These are phyloP conservation scores for Fusarium falciforme DNA, from an alignment of 2,329 filamentous ascomycete genomes.

Conservation along the genomic window DNA sequence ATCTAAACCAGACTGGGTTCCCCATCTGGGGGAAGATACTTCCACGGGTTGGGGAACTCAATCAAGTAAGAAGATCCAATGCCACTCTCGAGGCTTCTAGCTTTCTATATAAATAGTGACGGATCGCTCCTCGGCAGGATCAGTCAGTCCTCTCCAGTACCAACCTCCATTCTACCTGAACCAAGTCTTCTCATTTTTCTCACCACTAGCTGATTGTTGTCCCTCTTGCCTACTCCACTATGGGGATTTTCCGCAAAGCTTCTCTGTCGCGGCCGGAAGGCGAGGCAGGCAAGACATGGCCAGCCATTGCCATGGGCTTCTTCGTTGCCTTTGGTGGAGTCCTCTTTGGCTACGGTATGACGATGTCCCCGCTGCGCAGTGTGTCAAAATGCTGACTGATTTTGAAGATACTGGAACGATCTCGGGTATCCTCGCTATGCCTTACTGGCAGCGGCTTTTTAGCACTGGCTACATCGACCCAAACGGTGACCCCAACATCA, in stretches of 20 bases:
- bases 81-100: neutral
- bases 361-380: neutral
- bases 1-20: neutral
- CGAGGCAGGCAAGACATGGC: neutral
- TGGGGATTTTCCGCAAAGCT: neutral
- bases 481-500: constrained; percentile 48
- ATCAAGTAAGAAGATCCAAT: neutral
- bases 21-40: neutral
- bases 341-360: constrained; percentile 36
- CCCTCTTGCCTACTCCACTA: neutral
- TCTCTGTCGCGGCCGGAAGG: neutral
- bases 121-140: neutral
- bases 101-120: neutral
- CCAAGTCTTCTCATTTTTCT: neutral
- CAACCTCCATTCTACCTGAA: neutral
- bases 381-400: neutral
- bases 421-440: constrained; percentile 53
- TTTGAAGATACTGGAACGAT: constrained; percentile 69
- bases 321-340: constrained; percentile 17
- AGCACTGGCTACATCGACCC: constrained; percentile 40
- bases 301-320: neutral
- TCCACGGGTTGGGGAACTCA: neutral
- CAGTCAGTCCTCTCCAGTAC: neutral
- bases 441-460: constrained; percentile 57
- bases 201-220: neutral